These are phyloP conservation scores for Globisporangium alternatum DNA, from an alignment of 352 stramenopile genomes.

Conservation along the genomic window DNA sequence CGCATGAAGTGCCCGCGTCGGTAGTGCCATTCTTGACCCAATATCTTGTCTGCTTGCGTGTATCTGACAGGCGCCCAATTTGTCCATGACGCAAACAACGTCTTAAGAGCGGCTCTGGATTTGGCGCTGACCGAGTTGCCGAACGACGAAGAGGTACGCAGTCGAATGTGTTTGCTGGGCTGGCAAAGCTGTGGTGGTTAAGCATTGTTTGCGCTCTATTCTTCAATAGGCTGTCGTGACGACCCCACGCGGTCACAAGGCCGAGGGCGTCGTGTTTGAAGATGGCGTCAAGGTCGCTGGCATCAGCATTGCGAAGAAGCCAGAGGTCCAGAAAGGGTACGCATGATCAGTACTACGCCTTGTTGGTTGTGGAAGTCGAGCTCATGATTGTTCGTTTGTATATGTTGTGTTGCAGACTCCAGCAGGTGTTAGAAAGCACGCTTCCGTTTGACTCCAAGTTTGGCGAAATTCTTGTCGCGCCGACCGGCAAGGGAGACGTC, in stretches of 20 bases:
- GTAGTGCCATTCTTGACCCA: neutral
- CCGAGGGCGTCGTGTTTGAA: slow-evolving; percentile 67
- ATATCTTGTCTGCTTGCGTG: neutral
- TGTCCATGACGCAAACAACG: slow-evolving; percentile 65
- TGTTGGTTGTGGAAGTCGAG: neutral
- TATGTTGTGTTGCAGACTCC: slow-evolving; percentile 26
- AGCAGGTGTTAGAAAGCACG: slow-evolving; percentile 46
- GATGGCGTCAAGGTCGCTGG: slow-evolving; percentile 77
- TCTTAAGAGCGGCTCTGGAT: slow-evolving; percentile 67
- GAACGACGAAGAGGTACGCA: slow-evolving; percentile 70
- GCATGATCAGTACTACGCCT: neutral
- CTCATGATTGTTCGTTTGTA: neutral
- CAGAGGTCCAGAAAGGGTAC: slow-evolving; percentile 51
- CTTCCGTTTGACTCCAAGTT: slow-evolving; percentile 68
- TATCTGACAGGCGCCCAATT: slow-evolving; percentile 46
- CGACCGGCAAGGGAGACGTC: slow-evolving; percentile 34
- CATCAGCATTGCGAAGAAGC: slow-evolving; percentile 49
- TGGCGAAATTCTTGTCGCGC: slow-evolving; percentile 58
- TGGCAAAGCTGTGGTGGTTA: neutral
- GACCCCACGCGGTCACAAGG: slow-evolving; percentile 72
- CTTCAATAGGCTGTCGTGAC: slow-evolving; percentile 62
- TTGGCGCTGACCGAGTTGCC: slow-evolving; percentile 74
- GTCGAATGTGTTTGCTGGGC: neutral
- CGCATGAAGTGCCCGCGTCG: neutral
- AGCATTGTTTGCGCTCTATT: neutral